Percentiles rank a stretch among this genome's conserved stretches.
Conservation (phyloP, 306 rosid species). For the peach (Prunus persica) region DNA sequence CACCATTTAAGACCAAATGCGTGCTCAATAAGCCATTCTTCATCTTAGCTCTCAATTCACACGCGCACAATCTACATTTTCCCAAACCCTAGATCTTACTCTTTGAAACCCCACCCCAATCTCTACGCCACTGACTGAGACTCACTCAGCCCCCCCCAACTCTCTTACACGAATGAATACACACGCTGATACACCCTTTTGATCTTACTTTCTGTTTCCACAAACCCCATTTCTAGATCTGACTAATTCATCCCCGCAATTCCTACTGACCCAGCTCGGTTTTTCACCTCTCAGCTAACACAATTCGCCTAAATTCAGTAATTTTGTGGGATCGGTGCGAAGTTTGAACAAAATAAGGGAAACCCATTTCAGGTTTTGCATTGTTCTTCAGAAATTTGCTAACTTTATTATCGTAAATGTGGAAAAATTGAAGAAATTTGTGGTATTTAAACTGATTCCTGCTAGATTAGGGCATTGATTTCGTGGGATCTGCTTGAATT, state of each 20-base stretch:
- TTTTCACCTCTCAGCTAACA: not conserved
- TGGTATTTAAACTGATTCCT: slow-evolving; percentile 25
- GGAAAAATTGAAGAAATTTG: slow-evolving; percentile 25
- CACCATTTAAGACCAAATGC: slow-evolving; percentile 63
- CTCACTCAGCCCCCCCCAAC: slow-evolving; percentile 16
- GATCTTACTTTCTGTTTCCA: slow-evolving; percentile 4
- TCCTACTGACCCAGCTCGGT: not conserved
- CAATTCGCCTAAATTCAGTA: not conserved
- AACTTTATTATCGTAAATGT: slow-evolving; percentile 10
- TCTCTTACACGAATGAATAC: not conserved
- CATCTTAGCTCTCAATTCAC: slow-evolving; percentile 6
- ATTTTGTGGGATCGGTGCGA: slow-evolving; percentile 21
- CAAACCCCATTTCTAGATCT: slow-evolving; percentile 50
- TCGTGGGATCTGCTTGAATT: slow-evolving; percentile 39
- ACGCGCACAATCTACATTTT: not conserved
- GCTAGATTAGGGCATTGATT: slow-evolving; percentile 30
- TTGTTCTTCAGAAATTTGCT: slow-evolving; percentile 18
- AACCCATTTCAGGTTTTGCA: slow-evolving; percentile 16
- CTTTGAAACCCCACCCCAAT: slow-evolving; percentile 15
- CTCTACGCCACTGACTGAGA: slow-evolving; percentile 37
- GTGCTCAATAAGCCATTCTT: slow-evolving; percentile 47
- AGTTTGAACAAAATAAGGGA: slow-evolving; percentile 2
- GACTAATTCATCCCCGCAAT: slow-evolving; percentile 8
- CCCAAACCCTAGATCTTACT: slow-evolving; percentile 6
- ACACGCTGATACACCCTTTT: slow-evolving; percentile 6